phyloP scores from a whole-genome alignment of 176 grass and related monocot genomes.

The Eleusine coracana region DNA sequence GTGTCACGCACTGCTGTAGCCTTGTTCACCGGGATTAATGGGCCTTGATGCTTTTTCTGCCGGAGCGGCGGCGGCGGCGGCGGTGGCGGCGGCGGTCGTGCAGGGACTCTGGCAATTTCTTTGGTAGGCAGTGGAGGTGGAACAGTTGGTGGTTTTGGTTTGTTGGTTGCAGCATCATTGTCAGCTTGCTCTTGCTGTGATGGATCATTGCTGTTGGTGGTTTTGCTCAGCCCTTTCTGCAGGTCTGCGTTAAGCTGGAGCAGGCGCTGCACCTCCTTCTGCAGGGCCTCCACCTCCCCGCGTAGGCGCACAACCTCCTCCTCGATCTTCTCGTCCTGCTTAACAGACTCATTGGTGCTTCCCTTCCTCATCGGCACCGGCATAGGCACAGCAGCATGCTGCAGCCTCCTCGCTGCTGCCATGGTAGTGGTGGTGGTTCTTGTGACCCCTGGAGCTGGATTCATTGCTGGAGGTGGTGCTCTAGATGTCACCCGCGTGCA shows the following conservation, averaged over 20 bases:
- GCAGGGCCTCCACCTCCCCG: slow-evolving; percentile 45
- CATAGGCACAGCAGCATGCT: background rate
- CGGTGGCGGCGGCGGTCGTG: background rate
- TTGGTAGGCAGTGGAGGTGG: slow-evolving; percentile 42
- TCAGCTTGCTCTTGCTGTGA: background rate
- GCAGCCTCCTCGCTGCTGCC: slow-evolving; percentile 22
- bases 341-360: slow-evolving; percentile 16
- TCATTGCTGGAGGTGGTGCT: background rate
- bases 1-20: slow-evolving; percentile 70
- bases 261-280: slow-evolving; percentile 57
- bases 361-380: slow-evolving; percentile 23
- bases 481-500: slow-evolving; percentile 10
- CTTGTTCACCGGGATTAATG: slow-evolving; percentile 55
- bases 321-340: slow-evolving; percentile 29
- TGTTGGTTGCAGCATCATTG: background rate
- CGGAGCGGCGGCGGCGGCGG: slow-evolving; percentile 54
- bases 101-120: slow-evolving; percentile 14
- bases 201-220: background rate
- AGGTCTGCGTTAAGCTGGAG: slow-evolving; percentile 53
- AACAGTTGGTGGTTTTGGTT: background rate
- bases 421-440: slow-evolving; percentile 4
- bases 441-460: slow-evolving; percentile 5
- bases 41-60: slow-evolving; percentile 18
- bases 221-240: slow-evolving; percentile 33
- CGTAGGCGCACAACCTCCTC: slow-evolving; percentile 40